These are phyloP conservation scores for Skeletonema menzelii DNA, from an alignment of 108 stramenopile species.

Conservation along the genomic window DNA sequence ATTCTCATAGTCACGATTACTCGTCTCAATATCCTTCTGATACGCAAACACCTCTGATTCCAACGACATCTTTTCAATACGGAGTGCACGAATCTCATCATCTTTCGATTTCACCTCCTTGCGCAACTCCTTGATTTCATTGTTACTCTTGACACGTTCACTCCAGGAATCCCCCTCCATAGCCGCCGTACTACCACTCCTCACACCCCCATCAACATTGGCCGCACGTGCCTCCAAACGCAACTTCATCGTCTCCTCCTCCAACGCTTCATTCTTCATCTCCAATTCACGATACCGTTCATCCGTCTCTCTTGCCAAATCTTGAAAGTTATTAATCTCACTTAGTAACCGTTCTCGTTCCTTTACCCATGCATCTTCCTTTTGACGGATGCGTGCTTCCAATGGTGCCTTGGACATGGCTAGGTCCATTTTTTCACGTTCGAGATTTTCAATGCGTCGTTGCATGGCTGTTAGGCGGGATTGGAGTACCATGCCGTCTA, in stretches of 20 bases:
- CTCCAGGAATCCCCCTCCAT: conserved; percentile 54
- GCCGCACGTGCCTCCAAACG: conserved; percentile 67
- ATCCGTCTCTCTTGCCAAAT: conserved; percentile 56
- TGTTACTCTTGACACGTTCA: conserved; percentile 68
- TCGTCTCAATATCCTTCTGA: conserved; percentile 65
- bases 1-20: conserved; percentile 66
- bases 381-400: conserved; percentile 82
- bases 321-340: conserved; percentile 64
- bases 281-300: conserved; percentile 71
- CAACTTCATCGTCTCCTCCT: conserved; percentile 62
- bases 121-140: conserved; percentile 71
- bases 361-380: conserved; percentile 77
- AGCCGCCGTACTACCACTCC: neutral
- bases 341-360: conserved; percentile 62
- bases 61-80: conserved; percentile 79
- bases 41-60: conserved; percentile 81
- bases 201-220: conserved; percentile 47
- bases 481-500: conserved; percentile 61
- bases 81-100: conserved; percentile 73
- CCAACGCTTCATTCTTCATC: conserved; percentile 58
- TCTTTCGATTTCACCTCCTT: conserved; percentile 67
- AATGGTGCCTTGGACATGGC: conserved; percentile 87
- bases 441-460: conserved; percentile 69
- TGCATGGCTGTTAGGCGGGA: conserved; percentile 76
- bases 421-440: conserved; percentile 83